Conservation (phyloP, 176 grass and related monocot species). For the barley (Hordeum vulgare) region MorexV3_pseudomolecules_assembly NC_058524.1:482505344-482505843, state of each 20-base stretch:
- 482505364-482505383: too few relatives aligned
- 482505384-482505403: too few relatives aligned
- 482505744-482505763: neutral
- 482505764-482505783: neutral
- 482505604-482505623: neutral
- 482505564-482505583: neutral
- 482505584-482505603: neutral
- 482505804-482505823: neutral
- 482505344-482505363: too few relatives aligned
- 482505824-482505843: neutral
- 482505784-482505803: neutral
- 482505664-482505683: neutral
- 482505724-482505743: neutral
- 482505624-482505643: neutral
- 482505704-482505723: conserved; percentile 8
- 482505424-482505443: too few relatives aligned
- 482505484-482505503: neutral
- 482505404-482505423: too few relatives aligned
- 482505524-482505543: neutral
- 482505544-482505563: neutral
- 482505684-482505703: conserved; percentile 8
- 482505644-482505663: neutral
- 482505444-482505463: neutral
- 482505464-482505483: neutral
- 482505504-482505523: conserved; percentile 4